These are phyloP conservation scores for Lotmaria passim DNA, from an alignment of 208 protist genomes.

Conservation along the genomic window DNA sequence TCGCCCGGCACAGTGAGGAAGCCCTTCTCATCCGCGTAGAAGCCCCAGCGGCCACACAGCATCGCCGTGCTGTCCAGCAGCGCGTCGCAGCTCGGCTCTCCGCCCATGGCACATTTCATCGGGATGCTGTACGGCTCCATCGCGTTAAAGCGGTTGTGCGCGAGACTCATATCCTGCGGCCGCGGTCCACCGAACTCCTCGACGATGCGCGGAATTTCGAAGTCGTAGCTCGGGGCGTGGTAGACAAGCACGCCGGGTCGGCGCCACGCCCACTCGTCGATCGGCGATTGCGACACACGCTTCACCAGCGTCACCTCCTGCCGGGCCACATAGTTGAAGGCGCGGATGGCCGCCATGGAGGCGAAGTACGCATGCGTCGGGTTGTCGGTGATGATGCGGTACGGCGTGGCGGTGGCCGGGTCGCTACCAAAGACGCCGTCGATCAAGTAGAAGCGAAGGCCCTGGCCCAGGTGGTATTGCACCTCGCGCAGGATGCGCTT, in stretches of 20 bases:
- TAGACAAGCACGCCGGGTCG: slow-evolving; percentile 84
- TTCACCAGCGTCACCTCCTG: slow-evolving; percentile 89
- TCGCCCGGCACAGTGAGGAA: slow-evolving; percentile 77
- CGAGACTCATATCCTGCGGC: slow-evolving; percentile 81
- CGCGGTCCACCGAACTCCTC: slow-evolving; percentile 92
- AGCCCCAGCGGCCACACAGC: slow-evolving; percentile 88
- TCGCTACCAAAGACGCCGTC: slow-evolving; percentile 89
- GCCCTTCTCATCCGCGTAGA: slow-evolving; percentile 88
- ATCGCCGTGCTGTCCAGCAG: slow-evolving; percentile 79
- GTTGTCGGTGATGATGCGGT: slow-evolving; percentile 92
- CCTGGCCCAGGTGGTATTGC: slow-evolving; percentile 90
- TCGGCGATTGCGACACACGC: slow-evolving; percentile 81
- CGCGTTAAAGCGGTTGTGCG: slow-evolving; percentile 72
- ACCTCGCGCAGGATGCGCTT: slow-evolving; percentile 89
- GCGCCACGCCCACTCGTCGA: slow-evolving; percentile 91
- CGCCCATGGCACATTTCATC: slow-evolving; percentile 85
- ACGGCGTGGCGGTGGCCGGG: slow-evolving; percentile 71
- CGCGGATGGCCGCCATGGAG: slow-evolving; percentile 79
- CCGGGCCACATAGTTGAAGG: slow-evolving; percentile 85
- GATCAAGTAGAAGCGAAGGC: slow-evolving; percentile 88
- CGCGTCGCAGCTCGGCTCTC: slow-evolving; percentile 79
- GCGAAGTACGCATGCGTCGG: slow-evolving; percentile 87
- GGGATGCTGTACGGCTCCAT: slow-evolving; percentile 91
- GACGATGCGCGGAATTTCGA: slow-evolving; percentile 86
- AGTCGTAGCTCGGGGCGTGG: slow-evolving; percentile 86